Evolutionary conservation across 2,329 filamentous ascomycete species (phyloP).

Genomic region (Drechslera avenae): DNA sequence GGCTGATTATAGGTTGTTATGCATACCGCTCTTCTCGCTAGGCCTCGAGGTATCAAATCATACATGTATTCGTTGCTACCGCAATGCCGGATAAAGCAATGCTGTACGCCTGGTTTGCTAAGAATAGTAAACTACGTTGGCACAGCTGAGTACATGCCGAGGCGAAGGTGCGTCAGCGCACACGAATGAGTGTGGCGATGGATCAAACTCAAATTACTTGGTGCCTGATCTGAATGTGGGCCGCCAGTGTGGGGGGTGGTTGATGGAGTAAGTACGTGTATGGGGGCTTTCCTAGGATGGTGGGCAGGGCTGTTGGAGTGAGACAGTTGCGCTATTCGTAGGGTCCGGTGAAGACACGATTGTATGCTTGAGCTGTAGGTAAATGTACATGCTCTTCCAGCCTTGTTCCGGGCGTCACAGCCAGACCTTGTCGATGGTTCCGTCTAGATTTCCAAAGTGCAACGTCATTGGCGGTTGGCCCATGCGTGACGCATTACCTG

Average conservation of each 20-base stretch:
- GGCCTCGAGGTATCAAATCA: conserved; percentile 3
- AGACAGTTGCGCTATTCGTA: too few species aligned
- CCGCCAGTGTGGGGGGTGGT: not conserved
- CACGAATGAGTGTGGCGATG: not conserved
- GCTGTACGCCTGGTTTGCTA: conserved; percentile 12
- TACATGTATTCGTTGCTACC: conserved; percentile 3
- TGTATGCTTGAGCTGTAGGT: too few species aligned
- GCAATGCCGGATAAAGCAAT: conserved; percentile 14
- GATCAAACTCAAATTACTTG: not conserved
- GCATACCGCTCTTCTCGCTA: conserved; percentile 25
- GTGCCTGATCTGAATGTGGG: not conserved
- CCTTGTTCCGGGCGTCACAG: too few species aligned
- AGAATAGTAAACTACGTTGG: conserved; percentile 20
- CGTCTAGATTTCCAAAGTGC: not conserved
- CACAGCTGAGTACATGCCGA: conserved; percentile 12
- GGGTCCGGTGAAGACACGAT: too few species aligned
- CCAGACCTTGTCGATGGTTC: too few species aligned
- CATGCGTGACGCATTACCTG: conserved; percentile 12
- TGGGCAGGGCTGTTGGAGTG: not conserved
- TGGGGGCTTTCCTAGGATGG: not conserved
- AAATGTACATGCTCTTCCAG: too few species aligned
- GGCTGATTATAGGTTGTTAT: conserved; percentile 21
- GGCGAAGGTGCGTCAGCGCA: conserved; percentile 14
- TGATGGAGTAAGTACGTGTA: not conserved
- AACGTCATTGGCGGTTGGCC: conserved; percentile 17